Percentiles rank a stretch among this genome's conserved stretches.
Evolutionary conservation across 257 asterid species (phyloP).

Genomic region (Gentiana dahurica): DNA sequence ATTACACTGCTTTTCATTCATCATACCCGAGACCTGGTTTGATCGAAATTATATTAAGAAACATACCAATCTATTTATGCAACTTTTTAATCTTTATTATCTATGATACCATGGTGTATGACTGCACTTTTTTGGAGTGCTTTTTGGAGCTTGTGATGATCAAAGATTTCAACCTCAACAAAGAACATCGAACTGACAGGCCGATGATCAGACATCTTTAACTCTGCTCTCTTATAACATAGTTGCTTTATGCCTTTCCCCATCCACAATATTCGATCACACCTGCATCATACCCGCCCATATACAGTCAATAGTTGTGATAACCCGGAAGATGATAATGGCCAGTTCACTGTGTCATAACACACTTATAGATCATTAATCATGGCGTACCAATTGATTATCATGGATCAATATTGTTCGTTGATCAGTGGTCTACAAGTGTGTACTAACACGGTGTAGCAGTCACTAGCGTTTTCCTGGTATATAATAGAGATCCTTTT

Average conservation of each 20-base stretch:
- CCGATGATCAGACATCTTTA: conserved; percentile 67
- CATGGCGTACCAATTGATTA: too few relatives aligned
- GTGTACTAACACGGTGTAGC: too few relatives aligned
- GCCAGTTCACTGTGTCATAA: too few relatives aligned
- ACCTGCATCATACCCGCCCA: conserved; percentile 33
- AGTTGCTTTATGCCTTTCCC: conserved; percentile 81
- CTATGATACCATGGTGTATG: conserved; percentile 42
- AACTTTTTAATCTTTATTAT: conserved; percentile 10
- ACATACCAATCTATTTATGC: too few relatives aligned
- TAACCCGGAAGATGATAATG: too few relatives aligned
- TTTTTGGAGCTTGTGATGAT: conserved; percentile 65
- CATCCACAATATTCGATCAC: conserved; percentile 78
- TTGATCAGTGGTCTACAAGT: too few relatives aligned
- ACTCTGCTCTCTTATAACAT: conserved; percentile 48
- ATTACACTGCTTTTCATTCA: too few relatives aligned
- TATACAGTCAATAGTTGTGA: background rate
- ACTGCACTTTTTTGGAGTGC: conserved; percentile 57
- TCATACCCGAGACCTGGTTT: too few relatives aligned
- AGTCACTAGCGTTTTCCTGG: too few relatives aligned
- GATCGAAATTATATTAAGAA: too few relatives aligned
- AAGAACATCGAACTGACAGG: conserved; percentile 60
- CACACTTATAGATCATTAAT: too few relatives aligned
- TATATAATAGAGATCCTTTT: conserved; percentile 6
- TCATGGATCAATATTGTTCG: too few relatives aligned
- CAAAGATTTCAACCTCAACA: conserved; percentile 67